Evolutionary conservation across 2,329 filamentous ascomycete species (phyloP), one percentile per base, ranked within the genome.

Genomic region (Trichoderma afroharzianum): DNA sequence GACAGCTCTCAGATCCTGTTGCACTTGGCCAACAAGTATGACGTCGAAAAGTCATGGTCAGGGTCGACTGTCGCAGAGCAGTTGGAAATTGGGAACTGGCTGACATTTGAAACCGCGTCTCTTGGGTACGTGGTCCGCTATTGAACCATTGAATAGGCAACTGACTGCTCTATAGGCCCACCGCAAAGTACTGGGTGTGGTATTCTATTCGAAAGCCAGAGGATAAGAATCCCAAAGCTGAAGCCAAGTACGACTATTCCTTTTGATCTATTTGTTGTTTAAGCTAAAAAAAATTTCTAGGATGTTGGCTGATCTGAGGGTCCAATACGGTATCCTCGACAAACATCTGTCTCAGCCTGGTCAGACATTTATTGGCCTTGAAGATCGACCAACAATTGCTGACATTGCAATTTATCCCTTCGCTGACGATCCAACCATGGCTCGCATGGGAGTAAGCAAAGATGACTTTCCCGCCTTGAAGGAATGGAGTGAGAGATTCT

Each of bases 361-460:
- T 1, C 73, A 73, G 21, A 53, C 33, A 3, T 74, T 71, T 24
- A 58, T 74, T 5, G 73, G 68, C 6, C 36, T 74, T 14, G 66
- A 61, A 24, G 68, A 68, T 36, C 58, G 73, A 14, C 62, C 68
- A 8, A 74, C 73, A 8, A 67, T 74, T 39, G 73, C 73, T 5
- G 73, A 74, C 43, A 71, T 74, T 66, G 63, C 73, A 5, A 73
- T 72, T 21, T 64, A 62, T 8, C 73, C 73, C 11, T 64, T 74
- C 24, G 72, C 72, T 0, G 63, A 73, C n/a, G 71, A 71, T 24
- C 64, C 63, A 26, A 72, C 69, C n/a, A 69, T 66, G 50, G 47
- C 30, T 18, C 50, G 55, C n/a, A 72, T 68, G 26, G 59, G 61
- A 5, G 3, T 73, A 7, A 61, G 70, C 50, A 72, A 72, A 26